Base-by-base conservation (phyloP, 805 yeast genomes). In the Wickerhamiella domercqiae region DNA sequence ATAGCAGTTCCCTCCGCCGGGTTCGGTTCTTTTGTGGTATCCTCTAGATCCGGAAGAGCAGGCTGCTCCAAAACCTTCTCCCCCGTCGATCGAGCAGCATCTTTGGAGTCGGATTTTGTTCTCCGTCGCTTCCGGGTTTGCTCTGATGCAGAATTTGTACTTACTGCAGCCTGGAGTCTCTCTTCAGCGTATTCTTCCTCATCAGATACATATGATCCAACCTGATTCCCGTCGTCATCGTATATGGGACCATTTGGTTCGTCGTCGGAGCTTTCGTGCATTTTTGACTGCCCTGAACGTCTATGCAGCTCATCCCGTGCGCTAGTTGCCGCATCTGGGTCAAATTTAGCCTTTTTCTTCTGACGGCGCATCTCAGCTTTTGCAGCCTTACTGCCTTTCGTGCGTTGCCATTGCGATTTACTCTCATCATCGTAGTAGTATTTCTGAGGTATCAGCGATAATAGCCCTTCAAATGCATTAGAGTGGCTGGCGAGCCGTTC, bases 391-490 rank as follows among this genome's bases (percentile, higher is more conserved):
- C 73, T 21, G 59, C 75, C 71, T 63, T 83, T 82, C 62, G 75
- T 80, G 49, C 76, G 78, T 49, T 77, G 75, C 96, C 96, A 86
- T 59, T 87, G 96, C 37, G 77, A 76, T 49, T 78, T 75, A 2
- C 87, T 77, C 41, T 81, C 87, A 29, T 80, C 94, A 56, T 86
- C 95, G 55, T 81, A 84, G 56, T 87, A 87, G 53, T 78, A 84
- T 53, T 84, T 83, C 2, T 96, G 94, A 3, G 97, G 96, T 41
- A 87, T 86, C 56, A 87, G 63, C 16, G 95, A 82, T 41, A 87
- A 64, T 37, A 87, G 63, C 18, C 96, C 94, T 54, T 81, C 82
- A 56, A 87, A 87, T 3, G 95, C 52, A 22, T 51, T 50, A 11
- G 61, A 56, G 39, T 58, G 61, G 41, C 52, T 49, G 31, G 43